A percentile compares a stretch with the other conserved stretches of the same genome.
phyloP scores from a whole-genome alignment of 495 filamentous ascomycete species.

The Articulospora tetracladia region DNA sequence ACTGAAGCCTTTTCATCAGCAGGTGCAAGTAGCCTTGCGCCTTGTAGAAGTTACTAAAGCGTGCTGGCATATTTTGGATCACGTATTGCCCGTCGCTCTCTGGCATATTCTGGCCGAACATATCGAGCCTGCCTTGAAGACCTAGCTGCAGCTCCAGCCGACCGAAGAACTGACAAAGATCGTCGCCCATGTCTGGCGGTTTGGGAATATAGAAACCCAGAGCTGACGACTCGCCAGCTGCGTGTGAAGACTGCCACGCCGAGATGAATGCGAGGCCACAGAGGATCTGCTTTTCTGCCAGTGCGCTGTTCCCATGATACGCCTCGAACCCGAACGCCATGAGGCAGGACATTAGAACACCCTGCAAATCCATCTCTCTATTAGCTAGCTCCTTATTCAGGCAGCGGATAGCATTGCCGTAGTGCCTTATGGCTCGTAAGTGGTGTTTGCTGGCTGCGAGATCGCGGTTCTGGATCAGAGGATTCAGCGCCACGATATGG shows the following conservation, averaged over 20 bases:
- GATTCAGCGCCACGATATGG: background rate
- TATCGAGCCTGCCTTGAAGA: background rate
- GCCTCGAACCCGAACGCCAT: background rate
- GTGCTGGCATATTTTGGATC: background rate
- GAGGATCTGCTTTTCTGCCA: background rate
- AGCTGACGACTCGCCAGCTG: background rate
- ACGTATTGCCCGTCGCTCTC: background rate
- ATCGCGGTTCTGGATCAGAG: background rate
- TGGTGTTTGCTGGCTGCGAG: background rate
- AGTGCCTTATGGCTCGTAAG: background rate
- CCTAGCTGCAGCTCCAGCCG: background rate
- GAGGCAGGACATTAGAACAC: background rate
- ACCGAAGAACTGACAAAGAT: background rate
- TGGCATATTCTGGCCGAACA: background rate
- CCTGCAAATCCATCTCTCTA: background rate
- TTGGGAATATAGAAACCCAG: background rate
- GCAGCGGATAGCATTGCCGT: background rate
- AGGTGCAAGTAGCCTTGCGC: background rate
- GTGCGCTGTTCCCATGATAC: background rate
- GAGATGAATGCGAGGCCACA: background rate
- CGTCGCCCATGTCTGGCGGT: background rate
- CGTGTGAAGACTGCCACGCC: background rate
- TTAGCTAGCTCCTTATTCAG: background rate
- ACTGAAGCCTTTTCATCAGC: background rate
- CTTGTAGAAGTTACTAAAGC: background rate